Evolutionary conservation across 306 rosid genomes (phyloP).

Genomic region (Ormosia emarginata): DNA sequence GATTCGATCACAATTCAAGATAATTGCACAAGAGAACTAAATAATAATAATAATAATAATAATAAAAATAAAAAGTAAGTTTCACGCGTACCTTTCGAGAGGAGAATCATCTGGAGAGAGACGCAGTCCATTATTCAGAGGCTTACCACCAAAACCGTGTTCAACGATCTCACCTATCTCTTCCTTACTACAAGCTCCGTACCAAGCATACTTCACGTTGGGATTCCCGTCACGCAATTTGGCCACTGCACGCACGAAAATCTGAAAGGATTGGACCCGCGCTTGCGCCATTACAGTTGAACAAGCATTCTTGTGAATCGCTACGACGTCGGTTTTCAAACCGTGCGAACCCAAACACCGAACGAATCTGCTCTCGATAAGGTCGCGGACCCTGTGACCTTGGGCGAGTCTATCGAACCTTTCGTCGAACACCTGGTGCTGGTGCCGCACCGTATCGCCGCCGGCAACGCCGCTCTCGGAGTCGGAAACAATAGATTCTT

Average conservation of each 20-base stretch:
- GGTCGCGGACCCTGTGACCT: slow-evolving; percentile 37
- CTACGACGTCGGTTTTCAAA: slow-evolving; percentile 23
- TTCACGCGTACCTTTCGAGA: slow-evolving; percentile 43
- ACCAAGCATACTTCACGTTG: slow-evolving; percentile 73
- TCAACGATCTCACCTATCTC: slow-evolving; percentile 50
- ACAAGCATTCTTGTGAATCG: slow-evolving; percentile 38
- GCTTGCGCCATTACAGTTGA: slow-evolving; percentile 46
- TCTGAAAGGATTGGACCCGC: slow-evolving; percentile 52
- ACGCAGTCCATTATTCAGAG: slow-evolving; percentile 29
- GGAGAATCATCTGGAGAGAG: slow-evolving; percentile 66
- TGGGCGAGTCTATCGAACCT: slow-evolving; percentile 31
- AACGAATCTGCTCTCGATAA: slow-evolving; percentile 41
- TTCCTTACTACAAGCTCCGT: slow-evolving; percentile 39
- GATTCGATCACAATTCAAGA: neutral
- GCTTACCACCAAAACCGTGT: slow-evolving; percentile 53
- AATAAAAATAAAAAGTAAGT: neutral
- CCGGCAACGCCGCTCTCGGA: slow-evolving; percentile 54
- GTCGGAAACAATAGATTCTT: slow-evolving; percentile 54
- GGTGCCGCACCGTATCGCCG: neutral
- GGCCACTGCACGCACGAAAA: slow-evolving; percentile 49
- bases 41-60: neutral
- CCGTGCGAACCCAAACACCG: slow-evolving; percentile 42
- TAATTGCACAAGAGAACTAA: neutral
- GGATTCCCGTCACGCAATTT: slow-evolving; percentile 51
- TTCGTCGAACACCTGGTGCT: neutral